Evolutionary conservation across 2,329 filamentous ascomycete genomes (phyloP), one percentile per base, ranked within the genome.

Genomic region (Macrophomina tecta): DNA sequence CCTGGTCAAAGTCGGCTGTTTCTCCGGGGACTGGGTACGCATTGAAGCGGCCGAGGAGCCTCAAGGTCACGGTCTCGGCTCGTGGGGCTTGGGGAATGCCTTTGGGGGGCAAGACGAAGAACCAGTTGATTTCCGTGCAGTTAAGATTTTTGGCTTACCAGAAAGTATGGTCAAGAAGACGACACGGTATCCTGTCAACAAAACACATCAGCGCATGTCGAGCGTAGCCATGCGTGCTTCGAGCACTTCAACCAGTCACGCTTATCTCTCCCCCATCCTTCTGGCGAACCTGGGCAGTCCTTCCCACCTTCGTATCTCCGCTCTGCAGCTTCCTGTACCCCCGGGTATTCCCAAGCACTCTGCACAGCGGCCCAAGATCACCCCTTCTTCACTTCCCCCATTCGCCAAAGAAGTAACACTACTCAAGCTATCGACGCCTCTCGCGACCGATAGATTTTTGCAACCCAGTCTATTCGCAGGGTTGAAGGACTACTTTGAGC

Each of bases 21-120:
- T 99, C 76, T 98, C 94, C 0, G 95, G 95, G 36, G 95, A 99
- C 75, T 99, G 95, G 95, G 93, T 97, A 11, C 89, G 91, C 28
- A 84, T 97, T 11, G 93, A 97, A 79, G 85, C 88, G 5, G 86
- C 91, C 0, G 86, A 91, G 70, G 92, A 93, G 74, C 91, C 92
- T 68, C 90, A 86, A 28, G 81, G 83, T 16, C 90, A 88, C 76
- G 91, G 84, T 18, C 87, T 87, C 70, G 91, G 86, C 61, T 82
- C 85, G 0, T 91, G 89, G 81, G 89, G 89, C 1, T 82, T 93
- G 3, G 88, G 88, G 28, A 64, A 65, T 46, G 89, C 87, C 69
- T 91, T 89, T 70, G 86, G 86, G 6, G 83, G 86, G n/a, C 80
- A 85, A 9, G 81, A 86, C 3, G 89, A 91, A 53, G 70, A 68